Evolutionary conservation across 768 basidiomycete genomes (phyloP), one percentile per base, ranked within the genome.

Genomic region (Suillus placidus): DNA sequence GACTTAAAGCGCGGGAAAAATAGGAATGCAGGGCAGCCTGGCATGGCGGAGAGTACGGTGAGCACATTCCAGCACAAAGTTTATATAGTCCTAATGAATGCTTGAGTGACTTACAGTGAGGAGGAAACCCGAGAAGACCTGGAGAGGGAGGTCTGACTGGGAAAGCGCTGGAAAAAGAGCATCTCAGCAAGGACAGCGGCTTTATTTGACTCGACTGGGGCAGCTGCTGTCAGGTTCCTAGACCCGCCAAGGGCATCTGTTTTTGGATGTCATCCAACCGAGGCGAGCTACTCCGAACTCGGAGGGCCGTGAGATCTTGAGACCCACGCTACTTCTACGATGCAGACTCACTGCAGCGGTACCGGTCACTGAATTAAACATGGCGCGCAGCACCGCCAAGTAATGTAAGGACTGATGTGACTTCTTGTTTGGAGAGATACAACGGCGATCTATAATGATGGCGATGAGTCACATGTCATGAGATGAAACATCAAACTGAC

Each of bases 1-100:
- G 76, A 66, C 52, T 70, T 78, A 6, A 77, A 75, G 68, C 74
- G 77, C 13, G 76, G 77, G 55, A 77, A 78, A 61, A 64, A 74
- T 3, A 74, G 70, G 37, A 78, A 64, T 52, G 71, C 18, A 23
- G 77, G 74, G 65, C 76, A 77, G 66, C 76, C 68, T 62, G 77
- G 66, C 76, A 77, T 77, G 67, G 42, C 40, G 67, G 45, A 58
- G 66, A 65, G 61, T 62, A 62, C 64, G 13, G 54, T 49, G 67
- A 55, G 56, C 32, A 26, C 12, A 56, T 65, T 30, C 13, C 32
- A 63, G 57, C 1, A 47, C 37, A 43, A 54, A 38, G 30, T 61
- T 69, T 78, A 74, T 77, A 78, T 78, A 75, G 72, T 18, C 38
- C 16, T 54, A 13, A 57, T 52, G 38, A 61, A 45, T 26, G 61